Conservation (phyloP, 345 rosid genomes). For the Aquilaria malaccensis region DNA sequence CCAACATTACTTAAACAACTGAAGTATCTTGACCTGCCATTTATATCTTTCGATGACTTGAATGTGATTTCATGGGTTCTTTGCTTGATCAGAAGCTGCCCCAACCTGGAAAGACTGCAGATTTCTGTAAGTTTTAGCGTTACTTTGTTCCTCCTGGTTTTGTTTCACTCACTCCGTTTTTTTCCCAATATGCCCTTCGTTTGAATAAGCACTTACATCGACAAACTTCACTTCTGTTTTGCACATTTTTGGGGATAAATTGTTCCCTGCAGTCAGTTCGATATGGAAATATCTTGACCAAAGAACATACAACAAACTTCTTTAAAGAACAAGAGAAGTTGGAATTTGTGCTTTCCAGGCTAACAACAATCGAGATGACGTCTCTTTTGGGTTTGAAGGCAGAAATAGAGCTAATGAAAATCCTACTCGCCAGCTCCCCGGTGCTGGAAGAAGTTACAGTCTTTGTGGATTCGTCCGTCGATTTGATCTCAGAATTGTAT, state of each 20-base stretch:
- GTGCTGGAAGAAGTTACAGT: background rate
- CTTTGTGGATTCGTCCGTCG: background rate
- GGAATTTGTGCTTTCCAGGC: background rate
- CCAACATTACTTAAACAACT: background rate
- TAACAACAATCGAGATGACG: background rate
- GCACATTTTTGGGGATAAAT: no score
- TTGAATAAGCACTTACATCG: no score
- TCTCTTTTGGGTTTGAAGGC: no score
- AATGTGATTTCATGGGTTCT: background rate
- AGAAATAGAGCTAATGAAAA: no score
- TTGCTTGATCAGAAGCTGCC: constrained; percentile 2
- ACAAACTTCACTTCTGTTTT: no score
- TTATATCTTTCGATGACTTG: background rate
- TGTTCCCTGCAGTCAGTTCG: no score
- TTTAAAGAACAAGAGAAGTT: background rate
- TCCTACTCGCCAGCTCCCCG: background rate
- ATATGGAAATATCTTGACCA: no score
- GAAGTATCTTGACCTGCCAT: background rate
- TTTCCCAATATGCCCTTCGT: no score
- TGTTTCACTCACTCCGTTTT: no score
- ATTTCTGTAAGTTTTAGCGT: background rate
- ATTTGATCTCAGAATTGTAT: no score
- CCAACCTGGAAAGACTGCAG: background rate
- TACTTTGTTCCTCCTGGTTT: background rate
- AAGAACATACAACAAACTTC: no score